phyloP scores from a whole-genome alignment of 2,329 filamentous ascomycete genomes.

The Trichoderma atrobrunneum region DNA sequence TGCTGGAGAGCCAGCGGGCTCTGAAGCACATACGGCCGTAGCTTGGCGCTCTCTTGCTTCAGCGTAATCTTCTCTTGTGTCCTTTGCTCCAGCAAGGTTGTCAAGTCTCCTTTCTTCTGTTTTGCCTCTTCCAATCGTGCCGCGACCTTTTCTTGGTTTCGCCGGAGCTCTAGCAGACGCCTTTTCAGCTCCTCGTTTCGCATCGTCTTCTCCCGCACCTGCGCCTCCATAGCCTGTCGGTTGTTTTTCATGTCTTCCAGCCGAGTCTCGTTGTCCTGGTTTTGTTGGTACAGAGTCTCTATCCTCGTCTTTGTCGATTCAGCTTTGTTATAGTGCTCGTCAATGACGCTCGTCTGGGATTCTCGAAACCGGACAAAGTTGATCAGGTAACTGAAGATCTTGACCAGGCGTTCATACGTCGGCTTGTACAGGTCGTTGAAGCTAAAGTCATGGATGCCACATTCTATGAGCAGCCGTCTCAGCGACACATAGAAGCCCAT shows the following conservation, averaged over 20 bases:
- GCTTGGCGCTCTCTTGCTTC: conserved; percentile 81
- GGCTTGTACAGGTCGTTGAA: conserved; percentile 91
- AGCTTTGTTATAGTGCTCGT: conserved; percentile 88
- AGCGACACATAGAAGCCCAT: conserved; percentile 94
- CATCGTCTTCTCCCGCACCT: conserved; percentile 79
- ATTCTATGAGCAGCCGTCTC: conserved; percentile 76
- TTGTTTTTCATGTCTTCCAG: conserved; percentile 79
- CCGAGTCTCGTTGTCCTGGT: conserved; percentile 79
- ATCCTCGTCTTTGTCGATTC: conserved; percentile 85
- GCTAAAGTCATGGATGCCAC: conserved; percentile 88
- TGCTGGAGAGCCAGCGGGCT: conserved; percentile 81
- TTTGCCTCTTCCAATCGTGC: conserved; percentile 81
- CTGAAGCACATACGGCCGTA: conserved; percentile 88
- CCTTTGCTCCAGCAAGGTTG: conserved; percentile 68
- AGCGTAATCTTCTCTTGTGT: conserved; percentile 66
- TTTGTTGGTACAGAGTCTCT: conserved; percentile 79
- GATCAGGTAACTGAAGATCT: conserved; percentile 96
- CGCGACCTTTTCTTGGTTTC: conserved; percentile 78
- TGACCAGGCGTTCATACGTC: conserved; percentile 83
- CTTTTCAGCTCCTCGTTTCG: conserved; percentile 86
- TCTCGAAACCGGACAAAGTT: conserved; percentile 98
- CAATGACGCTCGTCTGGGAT: conserved; percentile 83
- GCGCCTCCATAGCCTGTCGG: conserved; percentile 73
- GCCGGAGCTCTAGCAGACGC: conserved; percentile 73
- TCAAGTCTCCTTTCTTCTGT: conserved; percentile 73